These are phyloP conservation scores for Lactuca saligna DNA, from an alignment of 129 eudicot species.

Conservation along the genomic window DNA sequence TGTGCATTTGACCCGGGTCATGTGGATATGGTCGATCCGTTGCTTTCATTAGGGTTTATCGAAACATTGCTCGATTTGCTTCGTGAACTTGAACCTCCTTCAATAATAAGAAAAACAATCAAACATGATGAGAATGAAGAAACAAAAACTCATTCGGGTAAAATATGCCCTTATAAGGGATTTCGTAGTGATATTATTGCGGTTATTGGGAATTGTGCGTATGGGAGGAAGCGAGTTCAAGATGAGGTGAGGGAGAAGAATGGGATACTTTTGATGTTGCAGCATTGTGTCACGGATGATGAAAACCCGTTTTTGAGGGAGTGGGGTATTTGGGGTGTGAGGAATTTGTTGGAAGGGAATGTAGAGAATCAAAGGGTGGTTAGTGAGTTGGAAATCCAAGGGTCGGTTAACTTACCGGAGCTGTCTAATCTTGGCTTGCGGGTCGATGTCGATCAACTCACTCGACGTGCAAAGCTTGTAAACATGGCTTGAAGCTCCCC, in stretches of 20 bases:
- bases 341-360: constrained; percentile 76
- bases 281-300: constrained; percentile 78
- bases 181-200: constrained; percentile 79
- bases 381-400: constrained; percentile 78
- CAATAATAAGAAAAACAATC: constrained; percentile 54
- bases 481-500: constrained; percentile 29
- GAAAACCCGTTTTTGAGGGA: constrained; percentile 85
- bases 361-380: constrained; percentile 57
- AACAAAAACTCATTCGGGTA: constrained; percentile 28
- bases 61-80: constrained; percentile 54
- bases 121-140: constrained; percentile 31
- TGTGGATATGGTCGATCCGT: constrained; percentile 36
- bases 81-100: constrained; percentile 71
- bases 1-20: constrained; percentile 50
- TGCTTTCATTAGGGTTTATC: constrained; percentile 60
- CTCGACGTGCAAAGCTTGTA: constrained; percentile 78
- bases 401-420: constrained; percentile 75
- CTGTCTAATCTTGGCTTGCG: constrained; percentile 59
- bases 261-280: constrained; percentile 70
- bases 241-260: constrained; percentile 59
- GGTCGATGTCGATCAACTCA: constrained; percentile 72
- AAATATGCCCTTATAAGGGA: constrained; percentile 74
- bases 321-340: constrained; percentile 76
- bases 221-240: constrained; percentile 56
- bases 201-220: constrained; percentile 70